Evolutionary conservation across 352 stramenopile genomes (phyloP), one percentile per base, ranked within the genome.

Genomic region (Globisporangium irregulare): DNA sequence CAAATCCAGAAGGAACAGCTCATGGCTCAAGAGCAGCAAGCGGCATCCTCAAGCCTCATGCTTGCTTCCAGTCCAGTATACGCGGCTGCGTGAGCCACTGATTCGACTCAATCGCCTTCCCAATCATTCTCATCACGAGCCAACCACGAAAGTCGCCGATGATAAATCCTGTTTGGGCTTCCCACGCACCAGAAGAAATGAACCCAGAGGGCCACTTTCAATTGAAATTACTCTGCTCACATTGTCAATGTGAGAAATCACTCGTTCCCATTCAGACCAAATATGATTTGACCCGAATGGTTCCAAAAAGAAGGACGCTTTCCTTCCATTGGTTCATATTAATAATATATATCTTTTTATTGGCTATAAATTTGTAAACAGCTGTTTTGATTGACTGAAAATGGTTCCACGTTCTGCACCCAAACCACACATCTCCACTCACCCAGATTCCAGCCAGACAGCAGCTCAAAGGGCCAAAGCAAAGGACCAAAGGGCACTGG

Each of bases 91-190:
- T 54, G 48, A 25, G 4, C 0, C 7, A n/a, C 41, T n/a, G 48
- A 54, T 54, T 54, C 48, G n/a, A 55, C 48, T 24, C 48, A 36
- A 15, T 24, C 14, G 22, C 24, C 27, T 24, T 22, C 9, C 29
- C 56, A 24, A 50, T 62, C 56, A 62, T 62, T 50, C 56, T 27
- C 56, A 62, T 62, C 56, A 22, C 25, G 25, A 59, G 24, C 10
- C 24, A 24, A 8, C n/a, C n/a, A 29, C 48, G 15, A 32, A 61
- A 50, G 20, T 10, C 43, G 20, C n/a, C 43, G 9, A 29, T 51
- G 43, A n/a, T n/a, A 7, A 7, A 4, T 9, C 6, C 41, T 22
- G 43, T 22, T 18, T 22, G 18, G 7, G 41, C 41, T 50, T 50
- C 15, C 41, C 41, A 22, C n/a, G 9, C 53, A 18, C 53, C 53